Base-by-base conservation (phyloP, 2,329 filamentous ascomycete species). In the Aspergillus texensis region DNA sequence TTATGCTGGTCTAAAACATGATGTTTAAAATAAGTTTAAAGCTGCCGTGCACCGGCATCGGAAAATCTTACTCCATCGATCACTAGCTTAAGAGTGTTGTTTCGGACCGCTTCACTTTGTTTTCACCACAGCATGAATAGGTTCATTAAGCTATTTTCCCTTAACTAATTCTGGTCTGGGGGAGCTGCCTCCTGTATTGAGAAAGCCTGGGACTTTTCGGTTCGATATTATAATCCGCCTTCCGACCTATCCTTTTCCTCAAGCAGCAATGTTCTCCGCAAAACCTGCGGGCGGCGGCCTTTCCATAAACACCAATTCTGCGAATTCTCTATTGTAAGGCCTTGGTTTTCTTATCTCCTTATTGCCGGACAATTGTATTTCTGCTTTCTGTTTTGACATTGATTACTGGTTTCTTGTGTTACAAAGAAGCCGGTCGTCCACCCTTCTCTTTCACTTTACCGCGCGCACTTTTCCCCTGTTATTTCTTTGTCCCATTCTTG, bases 291-390 rank as follows among this genome's bases (percentile, higher is more conserved):
- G 72, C 70, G 62, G 75, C 43, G 77, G 76, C 54, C 76, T 87
- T 71, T 84, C 81, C 63, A 81, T 87, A 70, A 87, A 86, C 70
- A 87, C 85, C 24, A 80, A 80, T 65, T 76, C 78, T 28, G 75
- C 76, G 57, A 81, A 82, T 72, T 79, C 80, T 58, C 75, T 82
- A 53, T 83, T 83, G 82, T 83, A 75, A 75, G 81, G 77, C 16
- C 45, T 55, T 41, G 43, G 36, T 57, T 56, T 45, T 24, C 32
- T 32, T 21, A 39, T 39, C 34, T 41, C 16, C 26, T 58, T 28
- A 36, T 14, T 21, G 32, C n/a, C 4, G 30, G 6, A 9, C 11
- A 14, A 21, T 55, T 41, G 14, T 55, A 32, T 24, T 55, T 39
- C 19, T 39, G 6, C 16, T n/a, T 55, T 26, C 6, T 12, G 12